Evolutionary conservation across 495 filamentous ascomycete genomes (phyloP).

Genomic region (Penicillium bovifimosum): DNA sequence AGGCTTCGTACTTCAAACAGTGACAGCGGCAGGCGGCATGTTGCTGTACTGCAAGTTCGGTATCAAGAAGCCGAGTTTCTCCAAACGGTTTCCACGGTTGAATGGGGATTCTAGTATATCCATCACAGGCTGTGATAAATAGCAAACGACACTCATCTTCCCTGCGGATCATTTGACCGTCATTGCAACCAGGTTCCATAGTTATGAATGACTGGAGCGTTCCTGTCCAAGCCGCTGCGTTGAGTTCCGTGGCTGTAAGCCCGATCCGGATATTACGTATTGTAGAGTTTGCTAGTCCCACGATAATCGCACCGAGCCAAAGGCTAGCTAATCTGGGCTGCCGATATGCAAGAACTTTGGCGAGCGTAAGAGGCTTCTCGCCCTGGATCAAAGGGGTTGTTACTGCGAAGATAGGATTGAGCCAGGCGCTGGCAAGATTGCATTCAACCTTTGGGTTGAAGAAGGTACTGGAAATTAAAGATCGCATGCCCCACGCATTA

Average conservation of each 20-base stretch:
- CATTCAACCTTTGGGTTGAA: constrained; percentile 26
- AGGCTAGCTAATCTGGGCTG: constrained; percentile 17
- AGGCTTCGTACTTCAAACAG: constrained; percentile 23
- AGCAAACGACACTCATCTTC: constrained; percentile 28
- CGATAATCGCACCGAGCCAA: constrained; percentile 26
- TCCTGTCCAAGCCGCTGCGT: constrained; percentile 19
- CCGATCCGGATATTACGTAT: constrained; percentile 17
- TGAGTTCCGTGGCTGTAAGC: constrained; percentile 18
- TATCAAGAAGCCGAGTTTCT: constrained; percentile 15
- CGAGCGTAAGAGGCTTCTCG: background rate
- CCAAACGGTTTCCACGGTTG: constrained; percentile 28
- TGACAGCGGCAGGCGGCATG: constrained; percentile 23
- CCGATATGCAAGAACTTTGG: constrained; percentile 12
- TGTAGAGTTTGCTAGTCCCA: constrained; percentile 12
- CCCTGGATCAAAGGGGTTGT: constrained; percentile 11
- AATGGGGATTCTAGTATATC: constrained; percentile 16
- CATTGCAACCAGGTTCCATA: background rate
- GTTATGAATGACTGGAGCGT: constrained; percentile 23
- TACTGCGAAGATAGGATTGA: constrained; percentile 27
- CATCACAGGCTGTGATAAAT: constrained; percentile 22
- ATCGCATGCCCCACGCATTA: constrained; percentile 21
- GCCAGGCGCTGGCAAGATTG: constrained; percentile 30
- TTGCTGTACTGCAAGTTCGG: constrained; percentile 20
- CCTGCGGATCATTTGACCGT: constrained; percentile 14
- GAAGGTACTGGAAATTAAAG: constrained; percentile 24